These are phyloP conservation scores for Pogostemon cablin DNA, from an alignment of 257 asterid genomes.

Conservation along the genomic window DNA sequence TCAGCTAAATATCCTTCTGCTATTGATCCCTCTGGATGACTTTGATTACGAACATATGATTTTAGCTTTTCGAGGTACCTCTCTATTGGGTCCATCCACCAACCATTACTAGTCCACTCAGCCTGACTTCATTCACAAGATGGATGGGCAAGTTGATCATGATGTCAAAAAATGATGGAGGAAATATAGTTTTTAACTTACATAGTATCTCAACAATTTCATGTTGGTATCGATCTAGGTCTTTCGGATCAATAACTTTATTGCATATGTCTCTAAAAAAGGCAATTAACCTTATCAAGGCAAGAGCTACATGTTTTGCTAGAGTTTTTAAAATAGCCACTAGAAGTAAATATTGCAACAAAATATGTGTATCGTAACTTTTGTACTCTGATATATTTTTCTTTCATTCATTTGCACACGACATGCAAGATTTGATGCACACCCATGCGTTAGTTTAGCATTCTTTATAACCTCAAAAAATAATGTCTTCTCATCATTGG, in stretches of 20 bases:
- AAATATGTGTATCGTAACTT: background rate
- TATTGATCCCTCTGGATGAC: constrained; percentile 12
- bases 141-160: too few relatives aligned
- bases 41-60: background rate
- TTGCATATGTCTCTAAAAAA: too few relatives aligned
- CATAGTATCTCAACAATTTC: background rate
- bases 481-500: too few relatives aligned
- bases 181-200: background rate
- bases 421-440: too few relatives aligned
- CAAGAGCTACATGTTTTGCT: background rate
- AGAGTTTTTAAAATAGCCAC: background rate
- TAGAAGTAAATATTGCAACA: too few relatives aligned
- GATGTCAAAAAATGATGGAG: background rate
- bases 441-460: too few relatives aligned
- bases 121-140: background rate
- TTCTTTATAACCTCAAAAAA: too few relatives aligned
- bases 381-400: background rate
- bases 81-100: background rate
- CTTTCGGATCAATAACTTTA: background rate
- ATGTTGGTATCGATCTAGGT: background rate
- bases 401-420: too few relatives aligned
- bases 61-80: background rate
- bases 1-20: constrained; percentile 15
- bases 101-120: background rate
- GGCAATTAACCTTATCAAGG: too few relatives aligned